phyloP scores from a whole-genome alignment of 2,329 filamentous ascomycete species.

The Aschersonia sp. region DNA sequence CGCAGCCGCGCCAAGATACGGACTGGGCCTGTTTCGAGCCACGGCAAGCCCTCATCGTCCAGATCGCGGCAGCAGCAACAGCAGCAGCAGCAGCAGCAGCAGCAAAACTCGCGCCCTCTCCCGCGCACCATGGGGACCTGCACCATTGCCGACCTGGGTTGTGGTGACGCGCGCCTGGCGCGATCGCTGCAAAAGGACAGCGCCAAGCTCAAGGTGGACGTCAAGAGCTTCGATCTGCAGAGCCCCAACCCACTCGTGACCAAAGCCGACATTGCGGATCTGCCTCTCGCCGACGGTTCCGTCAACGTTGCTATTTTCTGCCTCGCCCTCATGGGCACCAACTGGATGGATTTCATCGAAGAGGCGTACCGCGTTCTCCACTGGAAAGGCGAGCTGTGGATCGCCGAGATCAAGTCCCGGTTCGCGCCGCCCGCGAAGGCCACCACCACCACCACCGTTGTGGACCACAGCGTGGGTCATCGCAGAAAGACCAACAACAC shows the following conservation, averaged over 20 bases:
- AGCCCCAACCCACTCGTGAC: constrained; percentile 64
- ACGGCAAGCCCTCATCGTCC: too few species aligned
- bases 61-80: too few species aligned
- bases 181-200: constrained; percentile 48
- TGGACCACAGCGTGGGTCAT: constrained; percentile 59
- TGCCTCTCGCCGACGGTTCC: constrained; percentile 60
- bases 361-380: constrained; percentile 85
- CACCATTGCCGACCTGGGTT: constrained; percentile 82
- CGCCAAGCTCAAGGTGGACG: constrained; percentile 53
- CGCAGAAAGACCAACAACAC: constrained; percentile 36
- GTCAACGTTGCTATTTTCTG: constrained; percentile 90
- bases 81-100: constrained; percentile 6
- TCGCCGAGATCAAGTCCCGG: constrained; percentile 90
- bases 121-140: constrained; percentile 59
- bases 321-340: constrained; percentile 94
- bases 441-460: constrained; percentile 18
- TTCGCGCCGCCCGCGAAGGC: constrained; percentile 38
- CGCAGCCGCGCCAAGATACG: constrained; percentile 42
- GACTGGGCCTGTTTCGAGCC: constrained; percentile 6
- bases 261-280: constrained; percentile 71
- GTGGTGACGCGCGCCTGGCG: constrained; percentile 77
- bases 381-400: constrained; percentile 92
- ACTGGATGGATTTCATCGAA: constrained; percentile 94
- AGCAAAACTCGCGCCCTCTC: constrained; percentile 29
- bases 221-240: constrained; percentile 80